phyloP scores from a whole-genome alignment of 805 yeast species.

The Candida ortonii region DNA sequence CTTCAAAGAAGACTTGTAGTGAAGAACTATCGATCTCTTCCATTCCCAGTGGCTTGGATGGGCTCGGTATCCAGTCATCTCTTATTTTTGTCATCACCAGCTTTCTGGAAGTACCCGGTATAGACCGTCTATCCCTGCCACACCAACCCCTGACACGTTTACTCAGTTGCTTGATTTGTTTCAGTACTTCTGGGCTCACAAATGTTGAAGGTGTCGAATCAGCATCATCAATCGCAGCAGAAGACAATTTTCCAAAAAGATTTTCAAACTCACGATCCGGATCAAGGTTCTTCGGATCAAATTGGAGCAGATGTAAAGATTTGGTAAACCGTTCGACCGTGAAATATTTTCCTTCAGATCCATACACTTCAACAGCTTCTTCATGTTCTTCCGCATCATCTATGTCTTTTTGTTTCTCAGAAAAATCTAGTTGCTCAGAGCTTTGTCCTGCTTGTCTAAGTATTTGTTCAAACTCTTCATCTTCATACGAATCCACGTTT shows the following conservation, averaged over 20 bases:
- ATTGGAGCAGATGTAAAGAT: slow-evolving; percentile 40
- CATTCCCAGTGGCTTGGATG: slow-evolving; percentile 59
- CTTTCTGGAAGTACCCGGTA: slow-evolving; percentile 74
- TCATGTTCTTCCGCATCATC: slow-evolving; percentile 26
- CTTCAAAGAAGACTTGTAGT: slow-evolving; percentile 35
- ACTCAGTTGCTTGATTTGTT: slow-evolving; percentile 57
- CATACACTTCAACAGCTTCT: slow-evolving; percentile 34
- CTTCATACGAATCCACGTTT: slow-evolving; percentile 35
- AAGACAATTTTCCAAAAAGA: slow-evolving; percentile 68
- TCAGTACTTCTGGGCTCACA: slow-evolving; percentile 64
- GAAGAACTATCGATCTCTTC: slow-evolving; percentile 46
- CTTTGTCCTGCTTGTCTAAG: slow-evolving; percentile 39
- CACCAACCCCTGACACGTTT: slow-evolving; percentile 78
- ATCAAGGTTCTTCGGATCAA: slow-evolving; percentile 56
- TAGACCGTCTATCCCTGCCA: slow-evolving; percentile 67
- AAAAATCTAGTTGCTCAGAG: slow-evolving; percentile 17
- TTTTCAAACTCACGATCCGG: slow-evolving; percentile 72
- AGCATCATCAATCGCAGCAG: slow-evolving; percentile 69
- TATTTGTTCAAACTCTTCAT: slow-evolving; percentile 58
- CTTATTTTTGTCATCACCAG: slow-evolving; percentile 66
- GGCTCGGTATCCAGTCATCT: slow-evolving; percentile 78
- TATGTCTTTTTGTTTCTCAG: slow-evolving; percentile 6
- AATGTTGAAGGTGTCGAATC: slow-evolving; percentile 70
- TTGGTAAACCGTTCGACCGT: slow-evolving; percentile 44
- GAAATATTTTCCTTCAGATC: slow-evolving; percentile 36